A percentile compares a stretch with the other conserved stretches of the same genome.
These are phyloP conservation scores for Xylaria sp. DNA, from an alignment of 2,329 filamentous ascomycete genomes.

Conservation along the genomic window DNA sequence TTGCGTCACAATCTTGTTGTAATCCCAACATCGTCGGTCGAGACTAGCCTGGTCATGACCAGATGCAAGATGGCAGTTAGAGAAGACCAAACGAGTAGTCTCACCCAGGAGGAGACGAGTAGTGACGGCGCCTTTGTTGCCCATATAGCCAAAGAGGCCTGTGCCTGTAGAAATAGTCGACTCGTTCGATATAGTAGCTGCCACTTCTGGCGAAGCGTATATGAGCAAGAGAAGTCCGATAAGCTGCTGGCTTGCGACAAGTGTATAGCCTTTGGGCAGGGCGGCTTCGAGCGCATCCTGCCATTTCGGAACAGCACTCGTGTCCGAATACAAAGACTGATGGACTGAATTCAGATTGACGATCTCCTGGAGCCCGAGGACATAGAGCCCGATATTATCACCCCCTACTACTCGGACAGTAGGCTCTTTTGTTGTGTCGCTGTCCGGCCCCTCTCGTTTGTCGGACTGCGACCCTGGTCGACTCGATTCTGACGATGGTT, in stretches of 20 bases:
- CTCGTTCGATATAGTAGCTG: conserved; percentile 79
- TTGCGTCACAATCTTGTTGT: conserved; percentile 78
- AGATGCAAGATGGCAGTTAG: conserved; percentile 92
- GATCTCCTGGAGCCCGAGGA: conserved; percentile 90
- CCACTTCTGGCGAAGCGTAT: conserved; percentile 83
- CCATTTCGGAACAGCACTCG: conserved; percentile 79
- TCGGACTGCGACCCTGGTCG: not conserved
- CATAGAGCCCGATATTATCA: conserved; percentile 86
- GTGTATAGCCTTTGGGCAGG: conserved; percentile 79
- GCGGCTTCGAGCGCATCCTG: conserved; percentile 78
- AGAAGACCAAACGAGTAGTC: conserved; percentile 86
- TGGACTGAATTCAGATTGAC: conserved; percentile 84
- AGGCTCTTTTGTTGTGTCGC: conserved; percentile 56
- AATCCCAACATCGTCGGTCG: conserved; percentile 91
- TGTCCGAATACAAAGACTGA: conserved; percentile 83
- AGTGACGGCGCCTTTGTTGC: conserved; percentile 92
- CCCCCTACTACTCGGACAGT: conserved; percentile 62
- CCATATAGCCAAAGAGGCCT: conserved; percentile 90
- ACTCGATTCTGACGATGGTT: not conserved
- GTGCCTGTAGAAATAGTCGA: conserved; percentile 88
- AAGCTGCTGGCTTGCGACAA: conserved; percentile 85
- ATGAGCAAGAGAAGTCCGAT: conserved; percentile 86
- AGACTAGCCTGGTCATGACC: conserved; percentile 81
- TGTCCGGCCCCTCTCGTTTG: conserved; percentile 45
- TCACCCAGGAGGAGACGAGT: conserved; percentile 88